Conservation (phyloP, 2,329 filamentous ascomycete genomes). For the Ophiocordyceps unilateralis region DNA sequence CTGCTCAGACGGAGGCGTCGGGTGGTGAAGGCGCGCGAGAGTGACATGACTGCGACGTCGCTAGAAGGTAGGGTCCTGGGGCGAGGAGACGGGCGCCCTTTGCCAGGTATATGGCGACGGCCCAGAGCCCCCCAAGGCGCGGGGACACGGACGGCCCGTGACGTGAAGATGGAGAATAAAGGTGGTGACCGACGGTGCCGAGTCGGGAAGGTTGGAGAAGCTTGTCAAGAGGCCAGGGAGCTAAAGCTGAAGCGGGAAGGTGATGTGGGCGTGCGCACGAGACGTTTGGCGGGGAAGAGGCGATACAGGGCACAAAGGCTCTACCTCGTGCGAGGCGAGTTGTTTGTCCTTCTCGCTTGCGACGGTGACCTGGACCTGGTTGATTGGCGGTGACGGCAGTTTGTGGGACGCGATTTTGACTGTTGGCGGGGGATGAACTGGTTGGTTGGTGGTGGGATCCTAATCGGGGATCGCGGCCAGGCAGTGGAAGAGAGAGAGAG, state of each 20-base stretch:
- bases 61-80: conserved; percentile 2
- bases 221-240: not conserved
- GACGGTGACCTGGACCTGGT: no score
- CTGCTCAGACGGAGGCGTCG: conserved; percentile 40
- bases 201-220: not conserved
- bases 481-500: no score
- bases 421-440: no score
- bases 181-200: not conserved
- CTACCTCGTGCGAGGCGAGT: no score
- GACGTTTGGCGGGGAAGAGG: not conserved
- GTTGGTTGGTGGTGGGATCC: no score
- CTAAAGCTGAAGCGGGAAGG: conserved; percentile 5
- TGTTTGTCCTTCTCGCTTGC: no score
- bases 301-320: not conserved
- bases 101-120: not conserved
- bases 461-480: no score
- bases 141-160: no score
- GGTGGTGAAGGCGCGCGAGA: conserved; percentile 57
- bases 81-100: not conserved
- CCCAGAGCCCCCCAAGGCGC: no score
- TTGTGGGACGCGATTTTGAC: no score
- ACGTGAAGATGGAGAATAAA: no score
- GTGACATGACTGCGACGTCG: conserved; percentile 23
- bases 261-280: not conserved
- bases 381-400: no score